These are phyloP conservation scores for Corylus americana DNA, from an alignment of 306 rosid genomes.

Conservation along the genomic window DNA sequence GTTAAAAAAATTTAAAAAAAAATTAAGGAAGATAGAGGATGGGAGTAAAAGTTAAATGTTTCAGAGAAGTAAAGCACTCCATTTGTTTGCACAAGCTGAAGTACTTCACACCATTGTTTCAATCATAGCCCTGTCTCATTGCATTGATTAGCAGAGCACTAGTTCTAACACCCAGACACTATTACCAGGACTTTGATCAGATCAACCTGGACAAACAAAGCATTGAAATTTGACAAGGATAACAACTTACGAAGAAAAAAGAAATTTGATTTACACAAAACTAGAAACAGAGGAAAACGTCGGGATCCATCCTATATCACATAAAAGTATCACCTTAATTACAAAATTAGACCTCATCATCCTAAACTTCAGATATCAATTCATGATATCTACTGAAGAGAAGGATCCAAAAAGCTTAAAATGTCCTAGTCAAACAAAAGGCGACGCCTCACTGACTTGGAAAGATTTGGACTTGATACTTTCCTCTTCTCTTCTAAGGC, in stretches of 20 bases:
- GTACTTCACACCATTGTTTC: no score
- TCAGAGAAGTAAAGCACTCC: no score
- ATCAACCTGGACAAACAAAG: neutral
- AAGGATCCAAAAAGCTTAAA: slow-evolving; percentile 2
- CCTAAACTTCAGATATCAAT: neutral
- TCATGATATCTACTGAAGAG: neutral
- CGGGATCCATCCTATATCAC: neutral
- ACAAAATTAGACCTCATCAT: neutral
- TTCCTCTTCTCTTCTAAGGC: slow-evolving; percentile 48
- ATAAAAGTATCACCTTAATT: neutral
- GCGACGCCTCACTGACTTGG: slow-evolving; percentile 81
- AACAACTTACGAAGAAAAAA: slow-evolving; percentile 2
- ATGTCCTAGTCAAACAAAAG: slow-evolving; percentile 68
- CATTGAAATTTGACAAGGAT: neutral
- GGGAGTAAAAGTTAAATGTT: no score
- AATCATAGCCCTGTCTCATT: no score
- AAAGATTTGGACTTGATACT: slow-evolving; percentile 40
- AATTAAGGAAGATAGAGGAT: no score
- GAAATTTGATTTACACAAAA: neutral
- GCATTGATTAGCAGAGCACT: no score
- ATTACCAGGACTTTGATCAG: neutral
- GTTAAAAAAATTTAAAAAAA: no score
- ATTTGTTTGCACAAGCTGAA: no score
- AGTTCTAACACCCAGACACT: no score
- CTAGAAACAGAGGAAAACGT: neutral